Evolutionary conservation across 140 eudicot species (phyloP).

Genomic region (Oenanthe javanica): DNA sequence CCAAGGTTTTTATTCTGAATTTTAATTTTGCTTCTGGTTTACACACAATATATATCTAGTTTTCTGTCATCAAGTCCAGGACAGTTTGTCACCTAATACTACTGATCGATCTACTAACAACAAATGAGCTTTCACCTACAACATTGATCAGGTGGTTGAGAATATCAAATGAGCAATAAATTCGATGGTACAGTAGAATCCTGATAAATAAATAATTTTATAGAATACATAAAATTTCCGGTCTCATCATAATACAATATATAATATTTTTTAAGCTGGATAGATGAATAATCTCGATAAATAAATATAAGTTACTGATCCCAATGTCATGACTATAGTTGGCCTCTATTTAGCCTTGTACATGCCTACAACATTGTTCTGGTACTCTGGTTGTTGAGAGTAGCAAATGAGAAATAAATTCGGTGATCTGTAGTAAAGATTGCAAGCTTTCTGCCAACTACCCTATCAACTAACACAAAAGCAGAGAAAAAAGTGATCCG

Average conservation of each 20-base stretch:
- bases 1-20: too few relatives aligned
- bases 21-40: too few relatives aligned
- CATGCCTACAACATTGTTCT: background rate
- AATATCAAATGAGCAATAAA: background rate
- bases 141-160: background rate
- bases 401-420: background rate
- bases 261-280: too few relatives aligned
- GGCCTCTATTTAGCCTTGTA: background rate
- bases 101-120: background rate
- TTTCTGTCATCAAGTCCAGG: too few relatives aligned
- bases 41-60: too few relatives aligned
- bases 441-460: background rate
- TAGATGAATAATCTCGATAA: too few relatives aligned
- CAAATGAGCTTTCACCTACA: background rate
- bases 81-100: background rate
- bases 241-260: too few relatives aligned
- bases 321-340: background rate
- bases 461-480: background rate
- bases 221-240: too few relatives aligned
- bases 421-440: background rate
- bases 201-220: too few relatives aligned
- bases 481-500: background rate
- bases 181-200: background rate
- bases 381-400: background rate
- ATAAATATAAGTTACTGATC: too few relatives aligned